Evolutionary conservation across 345 rosid species (phyloP).

Genomic region (Eucalyptus sp.): DNA sequence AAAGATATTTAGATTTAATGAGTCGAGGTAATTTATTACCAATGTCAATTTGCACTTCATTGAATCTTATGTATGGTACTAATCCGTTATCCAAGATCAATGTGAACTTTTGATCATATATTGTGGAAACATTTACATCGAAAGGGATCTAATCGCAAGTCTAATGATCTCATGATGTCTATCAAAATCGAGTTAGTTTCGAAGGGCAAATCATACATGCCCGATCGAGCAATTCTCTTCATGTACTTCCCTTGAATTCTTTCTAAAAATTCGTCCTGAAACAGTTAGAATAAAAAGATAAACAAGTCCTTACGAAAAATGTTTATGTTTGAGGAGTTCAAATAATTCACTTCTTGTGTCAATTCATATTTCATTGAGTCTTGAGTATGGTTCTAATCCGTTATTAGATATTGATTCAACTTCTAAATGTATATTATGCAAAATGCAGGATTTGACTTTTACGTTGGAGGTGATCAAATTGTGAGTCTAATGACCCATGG

Average conservation of each 20-base stretch:
- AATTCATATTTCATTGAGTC: background rate
- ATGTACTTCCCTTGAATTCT: background rate
- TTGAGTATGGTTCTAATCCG: background rate
- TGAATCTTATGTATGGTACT: fast-evolving
- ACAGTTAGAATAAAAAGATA: background rate
- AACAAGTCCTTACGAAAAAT: background rate
- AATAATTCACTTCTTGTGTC: fast-evolving
- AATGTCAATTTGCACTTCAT: background rate
- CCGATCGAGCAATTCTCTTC: background rate
- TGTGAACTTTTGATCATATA: background rate
- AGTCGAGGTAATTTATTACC: fast-evolving
- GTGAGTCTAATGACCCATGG: background rate
- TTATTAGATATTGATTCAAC: fast-evolving
- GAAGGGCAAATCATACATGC: fast-evolving
- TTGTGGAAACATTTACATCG: background rate
- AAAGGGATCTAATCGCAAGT: fast-evolving
- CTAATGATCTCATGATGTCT: fast-evolving
- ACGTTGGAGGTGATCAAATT: background rate
- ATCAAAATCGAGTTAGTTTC: fast-evolving
- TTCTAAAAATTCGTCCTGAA: background rate
- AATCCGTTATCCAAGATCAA: fast-evolving
- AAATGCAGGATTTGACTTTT: no score
- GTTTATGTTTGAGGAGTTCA: background rate
- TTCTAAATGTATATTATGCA: fast-evolving
- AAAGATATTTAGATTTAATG: background rate